Conservation (phyloP, 2,329 filamentous ascomycete species). For the Pseudogymnoascus sp. region DNA sequence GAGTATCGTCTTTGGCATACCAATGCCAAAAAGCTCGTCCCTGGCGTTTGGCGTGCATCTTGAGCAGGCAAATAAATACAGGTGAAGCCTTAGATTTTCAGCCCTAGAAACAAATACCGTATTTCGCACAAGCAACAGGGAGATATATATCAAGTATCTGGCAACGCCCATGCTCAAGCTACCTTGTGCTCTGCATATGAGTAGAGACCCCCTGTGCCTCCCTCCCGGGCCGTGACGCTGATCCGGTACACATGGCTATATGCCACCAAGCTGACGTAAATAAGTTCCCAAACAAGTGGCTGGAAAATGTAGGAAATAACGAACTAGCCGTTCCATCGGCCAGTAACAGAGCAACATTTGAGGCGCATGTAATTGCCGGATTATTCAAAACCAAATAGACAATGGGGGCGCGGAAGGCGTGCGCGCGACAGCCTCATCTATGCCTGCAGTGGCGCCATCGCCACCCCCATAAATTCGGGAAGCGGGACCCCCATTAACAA, state of each 20-base stretch:
- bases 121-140: not conserved
- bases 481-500: not conserved
- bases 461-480: not conserved
- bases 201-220: not conserved
- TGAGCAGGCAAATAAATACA: not conserved
- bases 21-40: conserved; percentile 32
- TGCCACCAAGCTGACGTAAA: not conserved
- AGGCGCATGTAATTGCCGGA: not conserved
- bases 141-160: not conserved
- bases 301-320: too few relatives aligned
- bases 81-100: not conserved
- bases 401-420: not conserved
- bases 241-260: not conserved
- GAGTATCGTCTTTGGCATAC: conserved; percentile 43
- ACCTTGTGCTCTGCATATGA: not conserved
- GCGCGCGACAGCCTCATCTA: not conserved
- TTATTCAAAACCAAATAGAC: not conserved
- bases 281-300: not conserved
- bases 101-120: not conserved
- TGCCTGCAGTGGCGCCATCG: not conserved
- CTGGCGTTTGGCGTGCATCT: conserved; percentile 18
- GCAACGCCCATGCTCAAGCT: not conserved
- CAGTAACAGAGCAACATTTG: not conserved
- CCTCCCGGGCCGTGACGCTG: not conserved
- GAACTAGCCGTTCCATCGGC: not conserved